phyloP scores from a whole-genome alignment of 1,284 basidiomycete genomes.

The Hymenochaete sp. region DNA sequence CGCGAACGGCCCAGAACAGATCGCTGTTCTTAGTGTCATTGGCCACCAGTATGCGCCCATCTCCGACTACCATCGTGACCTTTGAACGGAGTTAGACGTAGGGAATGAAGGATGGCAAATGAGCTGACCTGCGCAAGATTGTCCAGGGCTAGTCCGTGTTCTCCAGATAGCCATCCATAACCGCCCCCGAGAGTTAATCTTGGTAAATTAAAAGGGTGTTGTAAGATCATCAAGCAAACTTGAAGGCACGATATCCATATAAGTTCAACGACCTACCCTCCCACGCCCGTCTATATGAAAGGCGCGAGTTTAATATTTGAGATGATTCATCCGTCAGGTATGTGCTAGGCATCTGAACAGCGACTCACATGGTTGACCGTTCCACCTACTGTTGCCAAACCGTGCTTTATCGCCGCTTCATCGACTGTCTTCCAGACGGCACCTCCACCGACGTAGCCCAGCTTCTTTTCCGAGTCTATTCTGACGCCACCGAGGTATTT shows the following conservation, averaged over 20 bases:
- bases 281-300: conserved; percentile 40
- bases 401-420: conserved; percentile 36
- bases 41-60: conserved; percentile 38
- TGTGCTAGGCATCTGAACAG: not conserved
- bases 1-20: conserved; percentile 51
- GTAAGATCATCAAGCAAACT: not conserved
- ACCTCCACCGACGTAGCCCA: conserved; percentile 45
- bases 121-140: conserved; percentile 38
- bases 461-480: conserved; percentile 35
- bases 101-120: not conserved
- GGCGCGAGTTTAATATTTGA: not conserved
- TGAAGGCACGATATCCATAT: not conserved
- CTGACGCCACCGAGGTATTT: conserved; percentile 34
- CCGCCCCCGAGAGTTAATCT: conserved; percentile 52
- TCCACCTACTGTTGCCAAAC: conserved; percentile 42
- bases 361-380: conserved; percentile 46
- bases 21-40: conserved; percentile 39
- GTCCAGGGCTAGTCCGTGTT: conserved; percentile 47
- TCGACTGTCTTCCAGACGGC: conserved; percentile 47
- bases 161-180: conserved; percentile 43
- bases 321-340: conserved; percentile 8
- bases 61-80: conserved; percentile 45
- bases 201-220: conserved; percentile 4
- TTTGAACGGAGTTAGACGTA: conserved; percentile 19
- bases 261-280: conserved; percentile 30